Percentiles rank a stretch among this genome's conserved stretches.
Evolutionary conservation across 768 basidiomycete species (phyloP).

Genomic region (Hirschioporus abietinus): DNA sequence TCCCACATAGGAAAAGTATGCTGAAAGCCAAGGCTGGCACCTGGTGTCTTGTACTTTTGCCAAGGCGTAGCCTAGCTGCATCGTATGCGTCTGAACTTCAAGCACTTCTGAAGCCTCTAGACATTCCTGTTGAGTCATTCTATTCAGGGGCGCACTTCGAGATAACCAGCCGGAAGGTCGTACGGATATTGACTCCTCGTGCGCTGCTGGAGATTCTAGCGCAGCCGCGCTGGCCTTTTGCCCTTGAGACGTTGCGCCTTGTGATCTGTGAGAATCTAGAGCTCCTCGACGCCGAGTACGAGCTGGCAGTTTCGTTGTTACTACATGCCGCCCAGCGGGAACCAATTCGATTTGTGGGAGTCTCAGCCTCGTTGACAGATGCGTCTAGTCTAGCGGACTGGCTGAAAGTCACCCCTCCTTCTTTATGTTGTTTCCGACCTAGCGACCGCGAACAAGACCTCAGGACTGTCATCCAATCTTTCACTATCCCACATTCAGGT

Average conservation of each 20-base stretch:
- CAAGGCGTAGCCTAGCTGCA: conserved; percentile 48
- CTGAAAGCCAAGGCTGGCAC: conserved; percentile 33
- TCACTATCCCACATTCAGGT: conserved; percentile 81
- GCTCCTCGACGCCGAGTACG: conserved; percentile 74
- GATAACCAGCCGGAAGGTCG: conserved; percentile 27
- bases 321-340: conserved; percentile 56
- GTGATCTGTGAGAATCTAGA: conserved; percentile 85
- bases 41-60: conserved; percentile 61
- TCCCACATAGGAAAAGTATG: conserved; percentile 48
- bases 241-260: conserved; percentile 46
- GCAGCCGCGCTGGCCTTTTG: conserved; percentile 16
- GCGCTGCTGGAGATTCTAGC: conserved; percentile 40
- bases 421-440: conserved; percentile 74
- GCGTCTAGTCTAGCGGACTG: conserved; percentile 76
- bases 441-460: conserved; percentile 80
- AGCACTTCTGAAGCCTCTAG: conserved; percentile 29
- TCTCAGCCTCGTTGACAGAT: conserved; percentile 77
- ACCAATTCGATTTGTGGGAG: conserved; percentile 69
- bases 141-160: background rate
- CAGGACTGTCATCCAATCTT: conserved; percentile 61
- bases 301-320: conserved; percentile 72
- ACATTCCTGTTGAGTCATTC: conserved; percentile 33
- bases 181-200: conserved; percentile 56
- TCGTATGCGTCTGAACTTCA: conserved; percentile 55
- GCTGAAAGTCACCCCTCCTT: conserved; percentile 64